Base-by-base conservation (phyloP, 2,329 filamentous ascomycete genomes). In the Colletotrichum liaoningense region DNA sequence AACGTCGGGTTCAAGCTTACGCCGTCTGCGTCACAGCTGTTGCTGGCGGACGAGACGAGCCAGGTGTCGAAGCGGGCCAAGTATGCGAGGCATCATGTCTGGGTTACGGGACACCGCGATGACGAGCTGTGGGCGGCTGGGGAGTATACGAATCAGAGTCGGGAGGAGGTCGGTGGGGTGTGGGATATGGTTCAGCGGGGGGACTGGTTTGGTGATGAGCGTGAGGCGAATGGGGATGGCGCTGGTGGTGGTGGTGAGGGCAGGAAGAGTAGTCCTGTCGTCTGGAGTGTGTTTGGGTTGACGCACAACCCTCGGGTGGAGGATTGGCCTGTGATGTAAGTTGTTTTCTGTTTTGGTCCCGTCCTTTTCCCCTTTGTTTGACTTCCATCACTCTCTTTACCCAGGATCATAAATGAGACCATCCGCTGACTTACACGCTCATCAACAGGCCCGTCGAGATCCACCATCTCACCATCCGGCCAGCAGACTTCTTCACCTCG, bases 281-380 rank as follows among this genome's bases (percentile, higher is more conserved):
- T 88, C 0, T 88, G 86, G 87, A 83, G 80, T n/a, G 84, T 86
- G 3, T 87, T 86, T 74, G 85, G 86, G 5, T 77, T 88, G 59
- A 88, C 86, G 11, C 85, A 88, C 67, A 87, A 87, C 64, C 85
- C 85, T 1, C 79, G 85, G 5, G 83, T 86, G 5, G 85, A 88
- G 75, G 85, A 88, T 73, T 87, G 86, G 86, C 86, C 86, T 5
- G 86, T 87, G 11, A 88, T 87, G 86, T 87, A 77, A 84, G 86
- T 83, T 7, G 38, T 35, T 8, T n/a, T 9, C 12, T 16, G n/a
- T 30, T 5, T 26, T 19, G 2, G 8, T 5, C 22, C 7, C 4
- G n/a, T 35, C 28, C n/a, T 52, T n/a, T n/a, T 35, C 5, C 19
- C 26, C 56, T 16, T 52, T 16, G 54, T 38, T 66, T 38, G 7